Base-by-base conservation (phyloP, 345 rosid genomes). In the Psidium friedrichsthalianum region DNA sequence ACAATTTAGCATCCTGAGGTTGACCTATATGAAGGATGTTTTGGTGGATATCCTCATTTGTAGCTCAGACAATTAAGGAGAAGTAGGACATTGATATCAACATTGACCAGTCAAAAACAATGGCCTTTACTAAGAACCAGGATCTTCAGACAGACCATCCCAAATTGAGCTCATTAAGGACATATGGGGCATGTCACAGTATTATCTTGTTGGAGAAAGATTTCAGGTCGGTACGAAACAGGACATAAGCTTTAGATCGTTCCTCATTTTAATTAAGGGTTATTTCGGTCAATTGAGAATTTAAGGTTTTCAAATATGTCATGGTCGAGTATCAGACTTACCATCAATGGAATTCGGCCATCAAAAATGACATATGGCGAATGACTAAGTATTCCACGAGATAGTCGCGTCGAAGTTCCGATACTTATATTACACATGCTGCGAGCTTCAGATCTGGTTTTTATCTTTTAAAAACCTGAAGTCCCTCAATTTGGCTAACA, bases 11-110 rank as follows among this genome's bases (percentile, higher is more conserved):
- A 69, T 15, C 15, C 57, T 53, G 84, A 56, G 49, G 24, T 29
- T 49, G 52, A 59, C 61, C 61, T 83, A 56, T 29, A 84, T n/a
- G 16, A 83, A 36, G 4, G 51, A 6, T 51, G 56, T 12, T 8
- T 74, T 20, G 47, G 56, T 32, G 88, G 87, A 58, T 44, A 64
- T 52, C 78, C 89, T 82, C 51, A 69, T 57, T 83, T 87, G 25
- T 85, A 88, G 88, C 80, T 87, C 84, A 82, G 86, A 86, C 22
- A 84, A 56, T 74, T 20, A 32, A 85, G 88, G 87, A n/a, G 51
- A 82, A 74, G 3, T 82, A 74, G 52, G 55, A 76, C 76, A 27
- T 52, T 27, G 22, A 52, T 53, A 16, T 51, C 84, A 42, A 82
- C 56, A 82, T n/a, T n/a, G 57, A 55, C 57, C 58, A 53, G 59